Percentiles rank a stretch among this genome's conserved stretches.
phyloP scores from a whole-genome alignment of 352 stramenopile genomes.

The Phytophthora pluvialis region DNA sequence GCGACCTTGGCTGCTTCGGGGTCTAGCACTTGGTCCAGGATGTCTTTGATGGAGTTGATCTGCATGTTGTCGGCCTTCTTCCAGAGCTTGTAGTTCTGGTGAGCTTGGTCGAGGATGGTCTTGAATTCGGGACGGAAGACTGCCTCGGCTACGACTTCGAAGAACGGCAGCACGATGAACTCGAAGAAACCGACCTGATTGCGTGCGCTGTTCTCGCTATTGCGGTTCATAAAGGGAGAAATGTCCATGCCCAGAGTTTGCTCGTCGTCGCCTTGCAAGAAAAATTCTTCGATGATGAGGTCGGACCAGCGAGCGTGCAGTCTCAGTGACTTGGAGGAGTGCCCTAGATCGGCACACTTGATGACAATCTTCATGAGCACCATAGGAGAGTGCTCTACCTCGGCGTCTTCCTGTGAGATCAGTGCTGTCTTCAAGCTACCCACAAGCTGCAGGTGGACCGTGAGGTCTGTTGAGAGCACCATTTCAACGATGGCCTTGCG shows the following conservation, averaged over 20 bases:
- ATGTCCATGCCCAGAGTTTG: slow-evolving; percentile 88
- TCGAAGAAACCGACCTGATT: slow-evolving; percentile 89
- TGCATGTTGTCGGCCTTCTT: slow-evolving; percentile 82
- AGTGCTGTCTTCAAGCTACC: slow-evolving; percentile 82
- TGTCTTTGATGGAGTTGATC: slow-evolving; percentile 88
- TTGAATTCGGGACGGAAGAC: slow-evolving; percentile 82
- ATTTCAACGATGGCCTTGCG: slow-evolving; percentile 88
- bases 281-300: slow-evolving; percentile 95
- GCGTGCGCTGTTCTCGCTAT: slow-evolving; percentile 86
- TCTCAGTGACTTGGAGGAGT: slow-evolving; percentile 87
- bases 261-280: slow-evolving; percentile 94
- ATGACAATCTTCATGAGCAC: slow-evolving; percentile 90
- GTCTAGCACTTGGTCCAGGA: slow-evolving; percentile 79
- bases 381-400: slow-evolving; percentile 80
- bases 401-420: slow-evolving; percentile 76
- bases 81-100: slow-evolving; percentile 86
- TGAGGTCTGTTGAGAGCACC: slow-evolving; percentile 87
- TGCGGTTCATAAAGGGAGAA: slow-evolving; percentile 93
- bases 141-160: slow-evolving; percentile 78
- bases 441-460: slow-evolving; percentile 81
- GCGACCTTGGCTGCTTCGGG: slow-evolving; percentile 36
- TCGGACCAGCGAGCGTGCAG: slow-evolving; percentile 91
- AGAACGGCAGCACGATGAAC: slow-evolving; percentile 87
- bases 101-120: slow-evolving; percentile 78
- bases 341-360: slow-evolving; percentile 93